Evolutionary conservation across 2,329 filamentous ascomycete genomes (phyloP).

Genomic region (Fusarium annulatum): DNA sequence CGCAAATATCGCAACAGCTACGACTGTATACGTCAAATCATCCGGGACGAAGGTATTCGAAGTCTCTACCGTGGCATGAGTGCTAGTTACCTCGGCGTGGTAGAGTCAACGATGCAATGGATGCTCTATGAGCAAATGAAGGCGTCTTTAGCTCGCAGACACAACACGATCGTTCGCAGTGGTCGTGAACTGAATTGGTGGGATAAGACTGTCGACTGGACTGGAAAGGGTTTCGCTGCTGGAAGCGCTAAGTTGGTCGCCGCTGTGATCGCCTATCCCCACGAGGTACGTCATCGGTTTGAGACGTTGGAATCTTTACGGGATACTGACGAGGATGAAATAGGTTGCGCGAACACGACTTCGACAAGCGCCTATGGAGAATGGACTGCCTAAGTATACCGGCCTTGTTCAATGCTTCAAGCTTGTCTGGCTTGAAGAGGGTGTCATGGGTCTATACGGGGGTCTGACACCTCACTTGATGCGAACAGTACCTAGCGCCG

Average conservation of each 20-base stretch:
- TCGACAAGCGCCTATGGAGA: constrained; percentile 81
- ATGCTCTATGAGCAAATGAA: constrained; percentile 95
- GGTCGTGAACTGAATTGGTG: constrained; percentile 74
- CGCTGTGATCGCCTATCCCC: constrained; percentile 87
- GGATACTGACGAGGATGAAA: constrained; percentile 2
- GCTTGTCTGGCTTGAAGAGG: constrained; percentile 88
- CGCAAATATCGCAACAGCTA: constrained; percentile 87
- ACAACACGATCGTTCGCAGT: constrained; percentile 65
- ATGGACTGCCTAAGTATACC: constrained; percentile 83
- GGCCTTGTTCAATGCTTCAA: constrained; percentile 90
- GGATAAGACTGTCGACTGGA: constrained; percentile 82
- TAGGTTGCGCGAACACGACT: constrained; percentile 85
- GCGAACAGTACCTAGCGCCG: constrained; percentile 89
- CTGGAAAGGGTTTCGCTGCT: constrained; percentile 81
- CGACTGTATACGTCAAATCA: constrained; percentile 86
- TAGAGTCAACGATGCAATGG: constrained; percentile 93
- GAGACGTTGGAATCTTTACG: background rate
- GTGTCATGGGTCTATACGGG: constrained; percentile 86
- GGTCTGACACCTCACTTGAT: constrained; percentile 92
- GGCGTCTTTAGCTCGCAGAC: constrained; percentile 72
- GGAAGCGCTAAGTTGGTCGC: constrained; percentile 89
- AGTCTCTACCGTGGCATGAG: constrained; percentile 92
- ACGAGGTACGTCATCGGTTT: constrained; percentile 72
- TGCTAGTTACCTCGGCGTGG: constrained; percentile 90
- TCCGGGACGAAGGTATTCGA: constrained; percentile 81